These are phyloP conservation scores for Fusarium xyrophilum DNA, from an alignment of 2,329 filamentous ascomycete species.

Conservation along the genomic window DNA sequence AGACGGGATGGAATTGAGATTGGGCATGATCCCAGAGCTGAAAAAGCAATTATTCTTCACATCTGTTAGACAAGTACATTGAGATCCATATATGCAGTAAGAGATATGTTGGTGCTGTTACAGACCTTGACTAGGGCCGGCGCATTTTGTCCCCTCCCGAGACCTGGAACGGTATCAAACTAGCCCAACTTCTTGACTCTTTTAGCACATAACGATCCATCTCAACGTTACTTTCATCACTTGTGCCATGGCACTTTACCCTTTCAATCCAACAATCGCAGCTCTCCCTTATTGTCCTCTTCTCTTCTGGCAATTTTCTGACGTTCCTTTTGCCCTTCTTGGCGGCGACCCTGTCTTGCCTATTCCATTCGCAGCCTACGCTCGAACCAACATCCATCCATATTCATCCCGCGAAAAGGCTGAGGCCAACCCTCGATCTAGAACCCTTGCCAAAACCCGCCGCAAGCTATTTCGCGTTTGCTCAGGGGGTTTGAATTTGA, in stretches of 20 bases:
- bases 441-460: constrained; percentile 40
- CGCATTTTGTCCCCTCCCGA: constrained; percentile 1
- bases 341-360: neutral
- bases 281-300: constrained; percentile 9
- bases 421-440: constrained; percentile 43
- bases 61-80: neutral
- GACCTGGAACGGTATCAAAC: constrained; percentile 5
- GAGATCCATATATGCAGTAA: neutral
- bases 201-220: constrained; percentile 10
- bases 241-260: neutral
- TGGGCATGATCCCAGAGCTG: constrained; percentile 19
- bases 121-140: neutral
- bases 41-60: constrained; percentile 33
- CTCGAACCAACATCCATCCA: constrained; percentile 10
- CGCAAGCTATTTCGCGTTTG: constrained; percentile 41
- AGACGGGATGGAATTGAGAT: constrained; percentile 20
- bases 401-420: constrained; percentile 37
- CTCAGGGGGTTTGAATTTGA: constrained; percentile 41
- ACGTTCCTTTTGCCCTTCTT: neutral
- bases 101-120: neutral
- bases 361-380: constrained; percentile 1
- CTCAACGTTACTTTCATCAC: neutral
- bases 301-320: neutral
- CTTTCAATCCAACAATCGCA: constrained; percentile 12
- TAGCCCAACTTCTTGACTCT: constrained; percentile 19